A percentile compares a stretch with the other conserved stretches of the same genome.
Conservation (phyloP, 2,329 filamentous ascomycete genomes). For the Trichoderma polysporum region DNA sequence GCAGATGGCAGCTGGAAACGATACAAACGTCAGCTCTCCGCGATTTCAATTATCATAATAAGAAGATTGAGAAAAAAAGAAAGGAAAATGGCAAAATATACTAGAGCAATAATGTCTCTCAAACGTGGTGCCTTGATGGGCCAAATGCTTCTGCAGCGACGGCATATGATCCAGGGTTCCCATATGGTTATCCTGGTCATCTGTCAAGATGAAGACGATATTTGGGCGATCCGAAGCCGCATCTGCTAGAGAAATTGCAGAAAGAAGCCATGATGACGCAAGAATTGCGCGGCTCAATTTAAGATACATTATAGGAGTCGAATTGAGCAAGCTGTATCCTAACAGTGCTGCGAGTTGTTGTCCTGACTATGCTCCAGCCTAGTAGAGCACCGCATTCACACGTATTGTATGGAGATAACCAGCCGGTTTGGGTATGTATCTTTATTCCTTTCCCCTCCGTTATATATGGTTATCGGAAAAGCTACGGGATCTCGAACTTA, state of each 20-base stretch:
- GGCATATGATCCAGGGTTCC: conserved; percentile 63
- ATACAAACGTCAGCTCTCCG: not conserved
- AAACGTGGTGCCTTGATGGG: conserved; percentile 59
- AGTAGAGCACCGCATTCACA: not conserved
- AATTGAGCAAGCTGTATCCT: not conserved
- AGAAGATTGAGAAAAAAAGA: not conserved
- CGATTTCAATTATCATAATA: not conserved
- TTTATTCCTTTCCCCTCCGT: not conserved
- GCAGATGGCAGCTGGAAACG: conserved; percentile 54
- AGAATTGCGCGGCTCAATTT: not conserved
- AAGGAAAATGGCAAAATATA: not conserved
- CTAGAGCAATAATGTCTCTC: conserved; percentile 62
- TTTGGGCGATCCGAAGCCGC: conserved; percentile 39
- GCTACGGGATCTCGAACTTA: not conserved
- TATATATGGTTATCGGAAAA: not conserved
- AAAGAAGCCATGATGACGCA: conserved; percentile 10
- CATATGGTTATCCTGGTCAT: conserved; percentile 65
- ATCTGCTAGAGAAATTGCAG: not conserved
- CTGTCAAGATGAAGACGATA: conserved; percentile 66
- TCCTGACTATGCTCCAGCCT: not conserved
- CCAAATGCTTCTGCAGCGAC: conserved; percentile 54
- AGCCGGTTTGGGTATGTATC: not conserved
- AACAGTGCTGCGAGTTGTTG: not conserved
- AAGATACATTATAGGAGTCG: not conserved
- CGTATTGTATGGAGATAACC: not conserved